Evolutionary conservation across 2,329 filamentous ascomycete genomes (phyloP), one percentile per base, ranked within the genome.

Genomic region (Trichoderma aggressivum): DNA sequence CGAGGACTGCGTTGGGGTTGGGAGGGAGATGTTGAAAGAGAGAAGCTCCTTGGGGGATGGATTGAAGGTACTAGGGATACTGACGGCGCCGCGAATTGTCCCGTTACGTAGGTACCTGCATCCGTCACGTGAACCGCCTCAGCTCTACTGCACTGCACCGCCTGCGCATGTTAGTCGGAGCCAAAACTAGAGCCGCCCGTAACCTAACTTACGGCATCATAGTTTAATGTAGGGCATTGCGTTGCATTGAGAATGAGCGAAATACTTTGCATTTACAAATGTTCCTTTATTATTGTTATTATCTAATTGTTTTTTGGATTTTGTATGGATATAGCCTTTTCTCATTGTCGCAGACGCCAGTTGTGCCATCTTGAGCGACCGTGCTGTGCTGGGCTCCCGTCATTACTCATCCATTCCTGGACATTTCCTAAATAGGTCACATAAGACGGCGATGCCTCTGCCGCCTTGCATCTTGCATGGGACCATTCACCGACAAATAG

Each of bases 71-170:
- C 36, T 43, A 53, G 16, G 34, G 47, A 43, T 30, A 14, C 53
- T 32, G 47, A 53, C 72, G 77, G 78, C 74, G 58, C 32, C 24
- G 65, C 72, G n/a, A 63, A 53, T 77, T 78, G 67, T 76, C 79
- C 79, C 78, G 56, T 43, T 24, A 24, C 43, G 28, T 61, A 66
- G 24, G 63, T 71, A 71, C 70, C 70, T 71, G 70, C 16, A 43
- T 36, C 8, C 8, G 10, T 74, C 79, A 80, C 79, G 78, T 80
- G 78, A 36, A 67, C 36, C 28, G 36, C 64, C 64, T 67, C 64
- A 67, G 64, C 53, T 43, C 39, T 67, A 12, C n/a, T 18, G 26
- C 32, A 24, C 63, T 26, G 26, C 18, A 43, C 39, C 39, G 39
- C 39, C 39, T 43, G 32, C 14, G 63, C 14, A 30, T 34, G 28